Base-by-base conservation (phyloP, 2,329 filamentous ascomycete genomes). In the Fusarium sp. region DNA sequence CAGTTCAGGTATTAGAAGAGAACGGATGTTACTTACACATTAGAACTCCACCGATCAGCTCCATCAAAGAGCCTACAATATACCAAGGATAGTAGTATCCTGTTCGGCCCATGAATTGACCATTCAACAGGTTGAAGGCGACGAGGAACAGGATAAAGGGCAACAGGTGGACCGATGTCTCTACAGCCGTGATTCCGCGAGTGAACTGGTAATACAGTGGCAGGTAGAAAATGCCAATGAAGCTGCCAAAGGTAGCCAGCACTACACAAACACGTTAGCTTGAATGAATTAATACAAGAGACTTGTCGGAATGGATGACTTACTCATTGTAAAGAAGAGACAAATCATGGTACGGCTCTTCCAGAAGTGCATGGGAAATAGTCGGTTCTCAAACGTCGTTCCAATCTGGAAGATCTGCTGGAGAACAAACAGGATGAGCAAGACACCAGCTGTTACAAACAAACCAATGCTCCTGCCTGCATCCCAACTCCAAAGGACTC, bases 311-410 rank as follows among this genome's bases (percentile, higher is more conserved):
- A 23, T 9, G 7, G 2, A 18, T 4, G 10, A 64, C 64, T 59
- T 72, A 73, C 68, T 74, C 25, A 81, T 84, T 10, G 79, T 74
- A 30, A 85, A 75, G 70, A 84, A 87, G 1, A 89, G 78, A 2
- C 87, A 72, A 12, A 86, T 69, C 49, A 83, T 75, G 6, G 81
- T 80, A 9, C 77, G 77, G 23, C 75, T 76, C 19, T 73, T 75
- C 6, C 88, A 75, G 50, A 89, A 83, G 8, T 88, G 80, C 1
- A 83, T 75, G 0, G 88, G 89, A 62, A 90, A 88, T 9, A 88
- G 64, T 2, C 79, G 64, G 10, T 80, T 59, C 15, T 77, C 73
- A 2, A 52, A 30, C 38, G 64, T 59, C 8, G 64, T 67, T 2
- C 46, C 64, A n/a, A 67, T 28, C 2, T 35, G 32, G 38, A 67